These are phyloP conservation scores for Hyaloscypha variabilis DNA, from an alignment of 495 filamentous ascomycete species.

Conservation along the genomic window DNA sequence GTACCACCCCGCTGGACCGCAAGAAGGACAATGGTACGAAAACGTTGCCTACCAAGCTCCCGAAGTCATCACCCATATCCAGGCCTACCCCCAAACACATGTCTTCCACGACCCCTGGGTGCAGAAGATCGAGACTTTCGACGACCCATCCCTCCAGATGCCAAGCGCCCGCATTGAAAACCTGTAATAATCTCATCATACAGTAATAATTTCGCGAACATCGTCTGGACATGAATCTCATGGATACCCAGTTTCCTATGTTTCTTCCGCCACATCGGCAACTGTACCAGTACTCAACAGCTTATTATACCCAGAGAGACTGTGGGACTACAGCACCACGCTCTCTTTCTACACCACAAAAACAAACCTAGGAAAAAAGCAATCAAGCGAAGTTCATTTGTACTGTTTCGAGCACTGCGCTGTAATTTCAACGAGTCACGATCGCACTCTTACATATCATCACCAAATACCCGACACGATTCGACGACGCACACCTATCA, in stretches of 20 bases:
- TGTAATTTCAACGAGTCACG: constrained; percentile 27
- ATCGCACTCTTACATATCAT: constrained; percentile 22
- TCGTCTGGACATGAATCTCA: neutral
- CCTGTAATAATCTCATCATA: constrained; percentile 35
- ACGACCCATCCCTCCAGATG: constrained; percentile 46
- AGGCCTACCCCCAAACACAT: constrained; percentile 37
- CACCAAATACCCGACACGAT: constrained; percentile 24
- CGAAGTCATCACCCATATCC: constrained; percentile 42
- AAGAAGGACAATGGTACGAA: constrained; percentile 45
- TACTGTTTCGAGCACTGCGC: neutral
- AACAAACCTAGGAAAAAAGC: neutral
- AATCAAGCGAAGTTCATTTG: constrained; percentile 11
- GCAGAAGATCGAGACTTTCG: constrained; percentile 46
- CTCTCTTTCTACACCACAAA: constrained; percentile 14
- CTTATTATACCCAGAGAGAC: constrained; percentile 20
- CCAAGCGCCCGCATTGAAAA: constrained; percentile 49
- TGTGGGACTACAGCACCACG: constrained; percentile 23
- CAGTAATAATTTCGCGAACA: neutral
- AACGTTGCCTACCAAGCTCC: constrained; percentile 45
- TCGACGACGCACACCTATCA: constrained; percentile 20
- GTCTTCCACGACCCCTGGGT: constrained; percentile 42
- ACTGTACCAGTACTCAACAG: constrained; percentile 18
- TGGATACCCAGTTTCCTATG: constrained; percentile 18
- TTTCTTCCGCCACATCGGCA: constrained; percentile 3
- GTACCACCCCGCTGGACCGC: constrained; percentile 35